Base-by-base conservation (phyloP, 257 asterid species). In the Solanum bulbocastanum region DNA sequence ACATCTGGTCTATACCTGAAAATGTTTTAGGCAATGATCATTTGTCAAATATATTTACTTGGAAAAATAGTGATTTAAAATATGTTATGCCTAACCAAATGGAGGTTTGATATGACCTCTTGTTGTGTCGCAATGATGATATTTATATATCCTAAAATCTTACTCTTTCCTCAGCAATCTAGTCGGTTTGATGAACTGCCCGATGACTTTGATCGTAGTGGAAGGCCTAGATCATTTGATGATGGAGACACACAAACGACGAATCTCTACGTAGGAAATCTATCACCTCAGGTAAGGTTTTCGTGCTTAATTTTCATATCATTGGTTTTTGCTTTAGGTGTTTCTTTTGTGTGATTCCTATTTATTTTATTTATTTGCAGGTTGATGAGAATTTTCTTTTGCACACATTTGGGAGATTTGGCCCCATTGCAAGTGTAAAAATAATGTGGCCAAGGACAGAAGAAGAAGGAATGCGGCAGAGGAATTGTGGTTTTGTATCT, bases 171-270 rank as follows among this genome's bases (percentile, higher is more conserved):
- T 75, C 94, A 95, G 99, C 93, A 92, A 88, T 91, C 98, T 60
- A 96, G 92, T 91, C 94, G 98, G 83, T 96, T 96, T 90, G 99
- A 96, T 90, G 98, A 96, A 92, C 93, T 95, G 85, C 99, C 99
- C 1, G 98, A 94, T 92, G 99, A 96, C 33, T 94, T 96, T 93
- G 99, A 96, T 87, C 94, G 94, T 85, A 91, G 91, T 90, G 98
- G 98, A 83, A 94, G 88, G 92, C 90, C 90, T 84, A 98, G 98
- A 88, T 96, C 99, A 91, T 95, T 96, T 93, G 99, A 96, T 87
- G 98, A 96, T 92, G 99, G 99, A 91, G 99, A 96, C 89, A 98
- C 98, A 11, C 98, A 93, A 88, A 96, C 99, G 1, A 96, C 99
- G 76, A 95, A 96, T 92, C 96, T 95, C 84, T 96, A 96, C 87